Percentiles rank a stretch among this genome's conserved stretches.
These are phyloP conservation scores for Phytophthora boehmeriae DNA, from an alignment of 352 stramenopile species.

Conservation along the genomic window DNA sequence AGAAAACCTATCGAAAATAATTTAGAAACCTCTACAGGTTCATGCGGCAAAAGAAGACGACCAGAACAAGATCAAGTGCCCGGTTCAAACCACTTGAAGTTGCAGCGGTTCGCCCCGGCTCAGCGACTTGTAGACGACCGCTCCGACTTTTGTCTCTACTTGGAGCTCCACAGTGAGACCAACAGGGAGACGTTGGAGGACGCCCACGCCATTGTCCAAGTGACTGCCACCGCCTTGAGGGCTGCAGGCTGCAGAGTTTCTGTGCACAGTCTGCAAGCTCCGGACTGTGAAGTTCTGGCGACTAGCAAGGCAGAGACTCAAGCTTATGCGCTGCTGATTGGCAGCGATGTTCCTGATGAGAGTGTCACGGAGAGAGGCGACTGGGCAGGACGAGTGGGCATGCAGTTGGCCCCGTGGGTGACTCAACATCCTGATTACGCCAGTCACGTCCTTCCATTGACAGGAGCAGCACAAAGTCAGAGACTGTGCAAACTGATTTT, in stretches of 20 bases:
- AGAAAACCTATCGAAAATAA: constrained; percentile 16
- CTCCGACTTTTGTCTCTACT: constrained; percentile 49
- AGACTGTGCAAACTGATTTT: constrained; percentile 61
- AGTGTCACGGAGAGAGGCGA: constrained; percentile 10
- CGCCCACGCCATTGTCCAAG: constrained; percentile 45
- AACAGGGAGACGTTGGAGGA: constrained; percentile 25
- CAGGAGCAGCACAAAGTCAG: constrained; percentile 57
- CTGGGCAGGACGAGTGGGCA: constrained; percentile 19
- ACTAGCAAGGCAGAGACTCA: constrained; percentile 33
- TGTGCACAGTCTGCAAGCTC: constrained; percentile 45
- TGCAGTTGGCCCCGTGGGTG: constrained; percentile 49
- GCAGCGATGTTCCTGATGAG: constrained; percentile 32
- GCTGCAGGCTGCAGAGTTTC: constrained; percentile 46
- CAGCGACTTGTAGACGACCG: constrained; percentile 36
- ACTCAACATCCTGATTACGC: constrained; percentile 48
- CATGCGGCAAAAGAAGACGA: constrained; percentile 15
- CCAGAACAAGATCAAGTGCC: not conserved
- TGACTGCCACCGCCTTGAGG: constrained; percentile 39
- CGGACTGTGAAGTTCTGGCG: constrained; percentile 32
- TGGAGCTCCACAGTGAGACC: constrained; percentile 19
- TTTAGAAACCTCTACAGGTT: not conserved
- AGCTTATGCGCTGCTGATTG: constrained; percentile 54
- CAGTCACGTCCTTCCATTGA: constrained; percentile 50
- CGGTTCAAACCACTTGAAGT: constrained; percentile 30
- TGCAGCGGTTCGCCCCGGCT: constrained; percentile 36